phyloP scores from a whole-genome alignment of 148 eudicot species.

The Salicornia ramosissima region DNA sequence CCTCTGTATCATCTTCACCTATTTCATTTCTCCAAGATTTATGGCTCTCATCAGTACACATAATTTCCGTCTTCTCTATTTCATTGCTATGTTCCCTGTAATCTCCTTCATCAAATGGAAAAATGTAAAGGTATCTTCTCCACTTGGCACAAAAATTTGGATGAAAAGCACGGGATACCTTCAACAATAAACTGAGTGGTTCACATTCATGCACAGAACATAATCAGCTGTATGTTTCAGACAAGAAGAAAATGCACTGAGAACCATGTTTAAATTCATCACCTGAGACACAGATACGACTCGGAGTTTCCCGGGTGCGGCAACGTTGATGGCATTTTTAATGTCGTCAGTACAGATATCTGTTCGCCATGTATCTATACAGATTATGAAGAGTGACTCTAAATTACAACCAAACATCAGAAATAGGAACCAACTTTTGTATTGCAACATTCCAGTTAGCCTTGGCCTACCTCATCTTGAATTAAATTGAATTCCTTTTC shows the following conservation, averaged over 20 bases:
- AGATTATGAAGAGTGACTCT: conserved; percentile 13
- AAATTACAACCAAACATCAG: conserved; percentile 2
- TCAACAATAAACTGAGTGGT: conserved; percentile 15
- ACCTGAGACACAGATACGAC: conserved; percentile 65
- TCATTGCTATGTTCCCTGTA: conserved; percentile 21
- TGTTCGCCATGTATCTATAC: conserved; percentile 84
- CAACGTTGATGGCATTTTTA: conserved; percentile 48
- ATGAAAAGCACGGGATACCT: conserved; percentile 93
- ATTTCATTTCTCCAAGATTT: conserved; percentile 19
- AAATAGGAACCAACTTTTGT: neutral
- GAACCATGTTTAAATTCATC: conserved; percentile 10
- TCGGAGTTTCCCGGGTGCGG: conserved; percentile 68
- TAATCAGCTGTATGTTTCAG: conserved; percentile 2
- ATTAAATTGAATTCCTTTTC: neutral
- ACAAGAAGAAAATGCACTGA: neutral
- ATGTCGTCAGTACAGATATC: conserved; percentile 66
- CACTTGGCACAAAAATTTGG: conserved; percentile 96
- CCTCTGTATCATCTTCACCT: conserved; percentile 21
- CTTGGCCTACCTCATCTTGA: neutral
- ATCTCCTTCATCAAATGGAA: conserved; percentile 55
- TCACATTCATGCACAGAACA: conserved; percentile 14
- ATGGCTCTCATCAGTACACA: conserved; percentile 15
- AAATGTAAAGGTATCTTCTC: conserved; percentile 89
- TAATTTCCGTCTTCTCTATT: conserved; percentile 21
- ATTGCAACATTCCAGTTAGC: neutral